These are phyloP conservation scores for Keithomyces neogunnii DNA, from an alignment of 2,329 filamentous ascomycete genomes.

Conservation along the genomic window DNA sequence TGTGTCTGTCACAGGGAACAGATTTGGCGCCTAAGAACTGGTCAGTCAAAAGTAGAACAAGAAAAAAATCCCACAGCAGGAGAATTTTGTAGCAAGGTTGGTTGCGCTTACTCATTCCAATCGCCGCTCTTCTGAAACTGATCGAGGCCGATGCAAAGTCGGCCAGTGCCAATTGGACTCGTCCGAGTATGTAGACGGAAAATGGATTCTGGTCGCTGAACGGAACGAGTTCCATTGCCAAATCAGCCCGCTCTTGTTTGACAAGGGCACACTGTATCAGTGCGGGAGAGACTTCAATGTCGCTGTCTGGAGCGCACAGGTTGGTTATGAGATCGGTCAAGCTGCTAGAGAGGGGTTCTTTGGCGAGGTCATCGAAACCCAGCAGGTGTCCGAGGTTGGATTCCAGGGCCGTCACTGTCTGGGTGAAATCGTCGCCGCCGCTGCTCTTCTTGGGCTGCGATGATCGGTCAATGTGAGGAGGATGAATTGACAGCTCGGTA, in stretches of 20 bases:
- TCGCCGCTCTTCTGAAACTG: constrained; percentile 75
- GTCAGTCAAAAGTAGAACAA: constrained; percentile 2
- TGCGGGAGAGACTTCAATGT: constrained; percentile 54
- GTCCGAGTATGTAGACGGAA: constrained; percentile 76
- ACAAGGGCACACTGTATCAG: constrained; percentile 55
- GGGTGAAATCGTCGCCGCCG: constrained; percentile 32
- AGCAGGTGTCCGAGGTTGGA: constrained; percentile 55
- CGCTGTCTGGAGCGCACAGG: constrained; percentile 55
- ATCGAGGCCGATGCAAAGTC: constrained; percentile 66
- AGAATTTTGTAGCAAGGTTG: too few relatives aligned
- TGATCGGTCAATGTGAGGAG: constrained; percentile 29
- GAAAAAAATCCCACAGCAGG: too few relatives aligned
- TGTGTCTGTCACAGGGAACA: constrained; percentile 43
- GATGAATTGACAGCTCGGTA: constrained; percentile 45
- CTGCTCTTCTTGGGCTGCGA: constrained; percentile 30
- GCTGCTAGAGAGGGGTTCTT: constrained; percentile 45
- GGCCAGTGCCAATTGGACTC: constrained; percentile 64
- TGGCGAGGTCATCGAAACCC: constrained; percentile 43
- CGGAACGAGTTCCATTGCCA: constrained; percentile 47
- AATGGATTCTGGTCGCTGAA: constrained; percentile 52
- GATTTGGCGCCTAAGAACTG: constrained; percentile 32
- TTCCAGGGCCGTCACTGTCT: constrained; percentile 50
- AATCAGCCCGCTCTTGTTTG: constrained; percentile 49
- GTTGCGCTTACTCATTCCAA: constrained; percentile 58
- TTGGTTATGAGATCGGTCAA: constrained; percentile 61